Conservation (phyloP, 768 basidiomycete genomes). For the Sporobolomyces phaffii region DNA sequence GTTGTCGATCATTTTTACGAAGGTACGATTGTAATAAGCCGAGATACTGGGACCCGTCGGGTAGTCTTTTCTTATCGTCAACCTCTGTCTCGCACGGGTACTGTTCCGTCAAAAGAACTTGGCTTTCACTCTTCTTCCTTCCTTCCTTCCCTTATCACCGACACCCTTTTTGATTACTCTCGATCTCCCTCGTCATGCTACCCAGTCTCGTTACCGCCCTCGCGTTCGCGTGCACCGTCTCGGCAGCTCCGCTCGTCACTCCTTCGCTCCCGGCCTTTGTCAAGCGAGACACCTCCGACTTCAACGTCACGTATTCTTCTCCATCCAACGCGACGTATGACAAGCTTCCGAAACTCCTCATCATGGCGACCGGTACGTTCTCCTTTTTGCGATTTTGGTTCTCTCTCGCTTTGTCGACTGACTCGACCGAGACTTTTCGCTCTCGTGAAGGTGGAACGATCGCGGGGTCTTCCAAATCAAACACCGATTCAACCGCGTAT, state of each 20-base stretch:
- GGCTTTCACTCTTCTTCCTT: neutral
- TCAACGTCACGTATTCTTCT: constrained; percentile 32
- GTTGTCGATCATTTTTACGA: too few species aligned
- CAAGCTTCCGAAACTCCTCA: constrained; percentile 19
- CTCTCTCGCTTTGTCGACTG: neutral
- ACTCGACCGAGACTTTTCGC: neutral
- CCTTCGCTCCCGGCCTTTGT: neutral
- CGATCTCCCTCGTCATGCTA: neutral
- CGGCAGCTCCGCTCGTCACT: neutral
- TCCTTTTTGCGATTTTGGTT: neutral
- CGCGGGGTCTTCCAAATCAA: constrained; percentile 8
- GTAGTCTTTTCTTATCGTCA: neutral
- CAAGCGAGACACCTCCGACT: neutral
- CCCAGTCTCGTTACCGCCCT: neutral
- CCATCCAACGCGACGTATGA: neutral
- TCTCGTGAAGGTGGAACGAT: constrained; percentile 20
- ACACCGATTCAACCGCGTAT: constrained; percentile 25
- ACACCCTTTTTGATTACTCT: neutral
- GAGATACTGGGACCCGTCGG: neutral
- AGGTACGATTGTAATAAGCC: neutral
- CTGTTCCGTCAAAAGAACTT: neutral
- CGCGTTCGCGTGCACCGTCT: neutral
- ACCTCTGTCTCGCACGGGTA: neutral
- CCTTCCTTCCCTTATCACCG: neutral
- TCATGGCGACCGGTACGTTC: constrained; percentile 23